A percentile compares a stretch with the other conserved stretches of the same genome.
Conservation (phyloP, 1,284 basidiomycete species). For the Veloboletus limbatus region DNA sequence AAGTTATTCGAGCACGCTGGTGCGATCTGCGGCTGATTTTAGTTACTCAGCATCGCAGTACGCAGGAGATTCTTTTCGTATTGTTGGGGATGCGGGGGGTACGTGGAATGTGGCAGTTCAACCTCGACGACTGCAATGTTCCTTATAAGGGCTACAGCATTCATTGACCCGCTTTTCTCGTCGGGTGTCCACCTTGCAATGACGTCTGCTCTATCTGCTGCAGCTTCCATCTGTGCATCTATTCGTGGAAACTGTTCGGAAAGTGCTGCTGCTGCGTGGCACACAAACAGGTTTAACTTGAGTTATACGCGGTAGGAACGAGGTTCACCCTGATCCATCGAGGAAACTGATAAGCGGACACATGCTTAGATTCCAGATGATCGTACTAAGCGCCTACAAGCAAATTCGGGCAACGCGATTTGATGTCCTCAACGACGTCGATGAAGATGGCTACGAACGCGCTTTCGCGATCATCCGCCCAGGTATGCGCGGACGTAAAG, state of each 20-base stretch:
- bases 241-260: constrained; percentile 52
- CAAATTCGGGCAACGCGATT: constrained; percentile 53
- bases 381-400: constrained; percentile 62
- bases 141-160: constrained; percentile 39
- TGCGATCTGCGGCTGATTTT: constrained; percentile 58
- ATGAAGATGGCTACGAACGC: constrained; percentile 57
- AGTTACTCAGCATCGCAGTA: constrained; percentile 67
- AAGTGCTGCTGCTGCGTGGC: constrained; percentile 45
- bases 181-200: constrained; percentile 63
- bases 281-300: constrained; percentile 47
- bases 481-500: constrained; percentile 33
- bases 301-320: constrained; percentile 55
- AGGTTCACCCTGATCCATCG: too few species aligned
- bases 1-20: constrained; percentile 18
- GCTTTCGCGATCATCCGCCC: constrained; percentile 56
- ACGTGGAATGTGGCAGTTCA: neutral
- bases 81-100: constrained; percentile 76
- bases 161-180: constrained; percentile 64
- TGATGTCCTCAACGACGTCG: constrained; percentile 50
- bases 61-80: constrained; percentile 55
- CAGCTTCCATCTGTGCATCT: constrained; percentile 51
- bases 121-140: neutral
- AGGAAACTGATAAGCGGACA: neutral
- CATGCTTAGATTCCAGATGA: constrained; percentile 51
- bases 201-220: constrained; percentile 54